Base-by-base conservation (phyloP, 495 filamentous ascomycete genomes). In the Daldinia loculata region DNA sequence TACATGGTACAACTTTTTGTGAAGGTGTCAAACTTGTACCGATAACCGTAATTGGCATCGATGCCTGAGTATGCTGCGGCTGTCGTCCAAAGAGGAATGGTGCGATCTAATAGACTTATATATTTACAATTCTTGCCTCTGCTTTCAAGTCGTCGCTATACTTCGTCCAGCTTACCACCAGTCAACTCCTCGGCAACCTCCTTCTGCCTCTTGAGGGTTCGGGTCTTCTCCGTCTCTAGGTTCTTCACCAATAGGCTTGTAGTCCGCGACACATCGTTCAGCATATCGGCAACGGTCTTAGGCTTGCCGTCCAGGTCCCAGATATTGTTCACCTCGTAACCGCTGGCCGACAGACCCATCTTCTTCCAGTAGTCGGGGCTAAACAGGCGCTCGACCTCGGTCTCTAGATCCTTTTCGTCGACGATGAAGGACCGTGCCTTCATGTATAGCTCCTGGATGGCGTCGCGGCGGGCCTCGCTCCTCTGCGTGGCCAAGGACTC, bases 121-220 rank as follows among this genome's bases (percentile, higher is more conserved):
- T 30, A 41, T 34, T 4, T 41, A 58, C 36, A 34, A 27, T 45
- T 14, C 24, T 12, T 60, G 14, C 8, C 19, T 30, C 26, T 14
- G 0, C 34, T 22, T 45, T 6, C 6, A 24, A 51, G 27, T 26
- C 14, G 9, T n/a, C 26, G 51, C 52, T 52, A 65, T 0, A 56
- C 22, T 2, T 50, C 60, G 30, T 78, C 78, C 65, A 85, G 72
- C 77, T 81, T 85, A 57, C 82, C 80, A 34, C 82, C 83, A n/a
- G 82, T 84, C 63, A 85, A 67, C 74, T 81, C 83, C 74, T 85
- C 83, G 5, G 83, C 80, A 7, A 84, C 79, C 32, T 60, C 69
- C 76, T 80, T 82, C 70, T 84, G 82, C 55, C 82, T 69, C 67
- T 73, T 64, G 2, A 71, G 59, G 8, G 80, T 80, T 61, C 70